Evolutionary conservation across 495 filamentous ascomycete genomes (phyloP).

Genomic region (Lindgomyces ingoldianus): DNA sequence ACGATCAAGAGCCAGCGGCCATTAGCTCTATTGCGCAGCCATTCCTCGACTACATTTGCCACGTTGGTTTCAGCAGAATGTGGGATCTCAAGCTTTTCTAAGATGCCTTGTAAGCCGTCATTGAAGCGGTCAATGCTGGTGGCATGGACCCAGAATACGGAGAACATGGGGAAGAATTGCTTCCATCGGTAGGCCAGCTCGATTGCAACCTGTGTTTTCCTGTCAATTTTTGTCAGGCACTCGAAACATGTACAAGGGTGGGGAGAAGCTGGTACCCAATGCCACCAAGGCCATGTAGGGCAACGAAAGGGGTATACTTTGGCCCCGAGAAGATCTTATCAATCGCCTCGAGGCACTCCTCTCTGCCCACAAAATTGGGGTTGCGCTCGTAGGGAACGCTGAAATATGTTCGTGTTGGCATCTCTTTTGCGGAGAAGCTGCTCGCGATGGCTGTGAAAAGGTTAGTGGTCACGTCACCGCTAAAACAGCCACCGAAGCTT

Average conservation of each 20-base stretch:
- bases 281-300: constrained; percentile 19
- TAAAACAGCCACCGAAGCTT: neutral
- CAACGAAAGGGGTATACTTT: constrained; percentile 11
- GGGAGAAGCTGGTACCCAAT: neutral
- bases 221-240: neutral
- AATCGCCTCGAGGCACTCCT: constrained; percentile 4
- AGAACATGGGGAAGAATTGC: constrained; percentile 11
- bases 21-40: constrained; percentile 13
- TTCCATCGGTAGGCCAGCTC: constrained; percentile 16
- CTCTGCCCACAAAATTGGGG: constrained; percentile 4
- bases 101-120: constrained; percentile 1
- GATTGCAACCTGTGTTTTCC: constrained; percentile 17
- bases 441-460: constrained; percentile 12
- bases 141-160: constrained; percentile 18
- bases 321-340: constrained; percentile 17
- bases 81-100: constrained; percentile 1
- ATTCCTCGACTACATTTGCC: constrained; percentile 10
- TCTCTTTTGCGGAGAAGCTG: neutral
- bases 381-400: constrained; percentile 17
- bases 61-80: constrained; percentile 15
- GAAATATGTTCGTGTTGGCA: constrained; percentile 8
- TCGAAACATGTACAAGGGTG: neutral
- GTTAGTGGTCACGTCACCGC: constrained; percentile 6
- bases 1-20: constrained; percentile 16
- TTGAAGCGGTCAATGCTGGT: constrained; percentile 1